These are phyloP conservation scores for Bipolaris victoriae DNA, from an alignment of 2,329 filamentous ascomycete genomes.

Conservation along the genomic window DNA sequence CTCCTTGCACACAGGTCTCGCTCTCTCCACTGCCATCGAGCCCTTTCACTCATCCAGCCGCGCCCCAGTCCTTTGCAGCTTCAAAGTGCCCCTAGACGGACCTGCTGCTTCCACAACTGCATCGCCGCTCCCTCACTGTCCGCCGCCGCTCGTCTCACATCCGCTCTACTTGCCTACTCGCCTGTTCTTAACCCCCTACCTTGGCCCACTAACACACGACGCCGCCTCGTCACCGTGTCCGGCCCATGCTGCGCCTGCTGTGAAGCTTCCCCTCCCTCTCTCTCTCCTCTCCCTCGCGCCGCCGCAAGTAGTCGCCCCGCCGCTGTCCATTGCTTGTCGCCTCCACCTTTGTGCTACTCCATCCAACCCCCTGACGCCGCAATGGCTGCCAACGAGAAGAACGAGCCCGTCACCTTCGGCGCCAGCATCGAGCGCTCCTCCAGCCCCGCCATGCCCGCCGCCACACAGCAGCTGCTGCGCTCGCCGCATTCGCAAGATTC, in stretches of 20 bases:
- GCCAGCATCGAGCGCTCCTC: conserved; percentile 47
- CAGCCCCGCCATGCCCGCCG: conserved; percentile 21
- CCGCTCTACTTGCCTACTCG: too few relatives aligned
- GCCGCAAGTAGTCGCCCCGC: neutral
- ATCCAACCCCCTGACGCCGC: conserved; percentile 23
- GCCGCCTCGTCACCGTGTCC: neutral
- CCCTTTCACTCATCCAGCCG: conserved; percentile 8
- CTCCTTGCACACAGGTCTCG: conserved; percentile 7
- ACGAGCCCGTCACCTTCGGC: conserved; percentile 51
- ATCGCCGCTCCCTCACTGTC: neutral
- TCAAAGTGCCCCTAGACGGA: conserved; percentile 2
- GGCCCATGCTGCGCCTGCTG: conserved; percentile 1
- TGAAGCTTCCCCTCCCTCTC: neutral
- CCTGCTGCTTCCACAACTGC: conserved; percentile 1
- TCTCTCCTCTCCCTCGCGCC: neutral
- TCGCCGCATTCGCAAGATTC: conserved; percentile 44
- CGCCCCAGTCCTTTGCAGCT: neutral
- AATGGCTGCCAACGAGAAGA: conserved; percentile 41
- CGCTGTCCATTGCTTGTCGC: conserved; percentile 15
- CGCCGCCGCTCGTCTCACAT: neutral
- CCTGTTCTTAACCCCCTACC: neutral
- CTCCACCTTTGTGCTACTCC: neutral
- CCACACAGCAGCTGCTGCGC: conserved; percentile 30
- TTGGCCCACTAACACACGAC: neutral
- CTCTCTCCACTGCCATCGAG: conserved; percentile 10